A percentile compares a stretch with the other conserved stretches of the same genome.
Conservation (phyloP, 148 eudicot genomes). For the Cornus florida region DNA sequence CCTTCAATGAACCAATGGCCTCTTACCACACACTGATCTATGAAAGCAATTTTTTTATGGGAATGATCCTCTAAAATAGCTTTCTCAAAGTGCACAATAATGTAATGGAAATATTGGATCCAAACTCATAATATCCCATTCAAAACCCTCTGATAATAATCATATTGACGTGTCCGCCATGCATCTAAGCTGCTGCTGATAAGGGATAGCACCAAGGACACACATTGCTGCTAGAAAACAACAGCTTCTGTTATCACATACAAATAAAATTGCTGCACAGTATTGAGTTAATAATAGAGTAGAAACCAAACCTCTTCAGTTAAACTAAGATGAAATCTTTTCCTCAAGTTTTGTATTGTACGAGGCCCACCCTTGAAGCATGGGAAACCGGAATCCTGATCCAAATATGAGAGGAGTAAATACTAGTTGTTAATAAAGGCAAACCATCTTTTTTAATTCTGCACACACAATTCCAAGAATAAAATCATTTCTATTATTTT, state of each 20-base stretch:
- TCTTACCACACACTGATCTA: not conserved
- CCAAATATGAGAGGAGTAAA: constrained; percentile 1
- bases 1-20: not conserved
- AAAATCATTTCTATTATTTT: no score
- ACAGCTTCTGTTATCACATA: constrained; percentile 1
- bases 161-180: constrained; percentile 97
- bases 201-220: constrained; percentile 93
- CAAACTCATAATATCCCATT: constrained; percentile 80
- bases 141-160: constrained; percentile 89
- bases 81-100: constrained; percentile 12
- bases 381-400: constrained; percentile 97
- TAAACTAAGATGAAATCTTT: constrained; percentile 89
- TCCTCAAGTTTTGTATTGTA: constrained; percentile 91
- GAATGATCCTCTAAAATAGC: constrained; percentile 5
- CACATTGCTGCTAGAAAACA: constrained; percentile 86
- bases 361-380: constrained; percentile 99
- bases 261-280: not conserved
- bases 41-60: not conserved
- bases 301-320: constrained; percentile 81
- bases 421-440: not conserved
- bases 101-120: not conserved
- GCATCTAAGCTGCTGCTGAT: constrained; percentile 99
- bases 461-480: no score
- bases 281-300: not conserved
- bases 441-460: not conserved